Conservation (phyloP, 768 basidiomycete genomes). For the Infundibulicybe gibba region DNA sequence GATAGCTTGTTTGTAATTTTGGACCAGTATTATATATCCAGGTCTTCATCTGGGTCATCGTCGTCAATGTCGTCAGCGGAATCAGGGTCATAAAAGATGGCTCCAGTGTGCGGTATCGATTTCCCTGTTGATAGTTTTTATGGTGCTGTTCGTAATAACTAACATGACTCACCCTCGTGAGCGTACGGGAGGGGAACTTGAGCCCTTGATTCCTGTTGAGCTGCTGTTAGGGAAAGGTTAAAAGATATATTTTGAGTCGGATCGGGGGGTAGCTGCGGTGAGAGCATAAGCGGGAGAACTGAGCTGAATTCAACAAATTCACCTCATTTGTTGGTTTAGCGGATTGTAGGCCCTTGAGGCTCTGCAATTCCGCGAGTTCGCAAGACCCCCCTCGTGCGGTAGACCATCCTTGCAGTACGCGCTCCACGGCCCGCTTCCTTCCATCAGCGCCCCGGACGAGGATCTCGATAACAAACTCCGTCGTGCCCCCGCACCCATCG, state of each 20-base stretch:
- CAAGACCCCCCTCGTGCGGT: conserved; percentile 29
- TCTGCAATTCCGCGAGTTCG: conserved; percentile 46
- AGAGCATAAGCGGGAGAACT: conserved; percentile 1
- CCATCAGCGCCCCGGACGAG: conserved; percentile 42
- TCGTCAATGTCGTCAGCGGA: conserved; percentile 94
- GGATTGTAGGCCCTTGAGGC: conserved; percentile 45
- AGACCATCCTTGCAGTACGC: conserved; percentile 64
- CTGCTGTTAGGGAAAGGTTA: conserved; percentile 80
- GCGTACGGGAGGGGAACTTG: conserved; percentile 88
- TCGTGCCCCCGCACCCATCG: conserved; percentile 39
- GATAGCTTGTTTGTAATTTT: not conserved
- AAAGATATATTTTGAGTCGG: conserved; percentile 76
- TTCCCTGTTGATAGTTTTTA: conserved; percentile 25
- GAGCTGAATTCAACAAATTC: conserved; percentile 2
- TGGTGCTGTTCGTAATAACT: too few relatives aligned
- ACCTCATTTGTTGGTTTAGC: conserved; percentile 33
- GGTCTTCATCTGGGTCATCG: conserved; percentile 93
- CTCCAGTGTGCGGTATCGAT: conserved; percentile 21
- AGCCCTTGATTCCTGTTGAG: conserved; percentile 77
- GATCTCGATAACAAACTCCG: conserved; percentile 62
- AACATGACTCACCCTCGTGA: conserved; percentile 61
- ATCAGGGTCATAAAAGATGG: conserved; percentile 88
- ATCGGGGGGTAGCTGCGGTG: conserved; percentile 38
- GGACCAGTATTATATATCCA: conserved; percentile 77
- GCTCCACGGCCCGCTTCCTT: conserved; percentile 53